Base-by-base conservation (phyloP, 345 rosid species). In the Streptanthus diversifolius region DNA sequence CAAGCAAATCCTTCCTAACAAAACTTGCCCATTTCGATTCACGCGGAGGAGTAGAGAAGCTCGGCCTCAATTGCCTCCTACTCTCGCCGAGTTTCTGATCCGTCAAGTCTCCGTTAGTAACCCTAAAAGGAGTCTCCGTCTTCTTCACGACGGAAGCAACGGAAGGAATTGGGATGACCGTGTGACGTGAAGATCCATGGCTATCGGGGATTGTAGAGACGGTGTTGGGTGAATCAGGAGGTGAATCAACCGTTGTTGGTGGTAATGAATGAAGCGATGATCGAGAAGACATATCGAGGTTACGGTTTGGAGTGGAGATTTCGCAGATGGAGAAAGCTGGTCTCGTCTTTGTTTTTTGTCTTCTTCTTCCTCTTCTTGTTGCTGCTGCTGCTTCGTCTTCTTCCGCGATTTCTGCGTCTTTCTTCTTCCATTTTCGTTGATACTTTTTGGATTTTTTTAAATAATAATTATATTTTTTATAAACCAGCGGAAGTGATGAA, bases 1-100 rank as follows among this genome's bases (percentile, higher is more conserved):
- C 90, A 73, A 93, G 63, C 80, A 83, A 68, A 25, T 77, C 74
- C 72, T 75, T 86, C 71, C 62, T 86, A 72, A 84, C 53, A 56
- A 68, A 66, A 29, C 30, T 73, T 13, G 80, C 88, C 57, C 83
- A 81, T 79, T 77, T 84, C 8, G 70, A 47, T 69, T 83, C 89
- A 79, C 81, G 82, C 55, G 85, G 60, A 45, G 82, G 47, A 30
- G 83, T 56, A 47, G 92, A 78, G 19, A 83, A 61, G 71, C 53
- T 77, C 43, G 84, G 81, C 68, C 85, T 84, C 64, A 73, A 9
- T 2, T 66, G 83, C 66, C 81, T 68, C 63, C 78, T 68, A 18
- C 76, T 79, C 22, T 67, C 79, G 9, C 81, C 77, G 2, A 57
- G 29, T 43, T 66, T 74, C 72, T 60, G 58, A 66, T 74, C 81